Evolutionary conservation across 148 eudicot species (phyloP), one percentile per base, ranked within the genome.

Genomic region (Rhododendron simsii): DNA sequence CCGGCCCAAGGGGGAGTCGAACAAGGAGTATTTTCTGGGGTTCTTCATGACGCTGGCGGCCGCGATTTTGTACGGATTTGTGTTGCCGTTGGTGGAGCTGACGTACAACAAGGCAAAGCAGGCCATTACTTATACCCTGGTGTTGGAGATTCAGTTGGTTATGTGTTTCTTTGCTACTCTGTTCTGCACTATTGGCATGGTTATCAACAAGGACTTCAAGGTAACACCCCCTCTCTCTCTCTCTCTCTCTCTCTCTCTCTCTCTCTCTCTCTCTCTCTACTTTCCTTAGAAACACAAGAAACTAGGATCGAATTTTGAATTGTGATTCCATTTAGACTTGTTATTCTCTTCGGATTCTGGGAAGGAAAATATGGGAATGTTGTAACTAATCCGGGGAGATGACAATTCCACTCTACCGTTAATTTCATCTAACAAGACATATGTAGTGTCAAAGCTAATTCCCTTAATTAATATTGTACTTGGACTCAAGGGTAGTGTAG

Each of bases 91-190:
- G 87, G 85, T 95, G 13, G 98, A 95, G 82, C 63, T 95, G n/a
- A 87, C 85, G 16, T 95, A 93, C 84, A 89, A 78, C 84, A 92
- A 84, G 83, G 91, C 92, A 2, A 90, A 86, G 21, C 90, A 88
- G 78, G 83, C 48, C 8, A 83, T 93, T 57, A 87, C 71, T 12
- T 95, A 91, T 78, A 84, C 91, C 7, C 75, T 94, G 75, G 95
- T 93, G 23, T 84, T 94, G 91, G 98, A 94, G 91, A 84, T 92
- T 87, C 95, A 94, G 88, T 78, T 91, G 7, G 91, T 93, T 9
- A 81, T 67, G 33, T 67, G 33, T 67, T 67, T 26, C 15, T n/a
- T 67, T n/a, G 73, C 73, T 67, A 67, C 73, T 67, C 73, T 67
- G 30, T 26, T 67, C 28, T 67, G 73, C 5, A 67, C 73, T 0